Conservation (phyloP, 176 grass and related monocot genomes). For the Oryza longistaminata region DNA sequence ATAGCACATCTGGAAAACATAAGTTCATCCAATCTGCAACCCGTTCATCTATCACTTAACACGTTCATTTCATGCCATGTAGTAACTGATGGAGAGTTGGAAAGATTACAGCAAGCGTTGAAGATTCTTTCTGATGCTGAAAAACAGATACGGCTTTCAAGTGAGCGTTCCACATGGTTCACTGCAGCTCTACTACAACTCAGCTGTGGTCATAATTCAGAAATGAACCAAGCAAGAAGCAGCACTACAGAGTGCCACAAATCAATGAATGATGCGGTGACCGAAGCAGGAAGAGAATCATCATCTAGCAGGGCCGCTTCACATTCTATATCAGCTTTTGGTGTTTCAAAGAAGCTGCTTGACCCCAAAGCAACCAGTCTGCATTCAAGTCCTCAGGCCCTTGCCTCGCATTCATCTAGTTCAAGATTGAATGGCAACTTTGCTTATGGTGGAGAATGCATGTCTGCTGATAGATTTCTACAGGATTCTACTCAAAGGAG, state of each 20-base stretch:
- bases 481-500: conserved; percentile 30
- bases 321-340: conserved; percentile 32
- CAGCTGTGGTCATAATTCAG: conserved; percentile 55
- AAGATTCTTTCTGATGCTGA: conserved; percentile 93
- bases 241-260: conserved; percentile 47
- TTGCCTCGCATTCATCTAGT: conserved; percentile 42
- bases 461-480: conserved; percentile 37
- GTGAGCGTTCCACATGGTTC: conserved; percentile 82
- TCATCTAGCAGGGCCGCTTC: conserved; percentile 36
- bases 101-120: conserved; percentile 77
- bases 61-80: neutral
- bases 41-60: conserved; percentile 3
- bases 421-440: conserved; percentile 32
- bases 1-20: neutral
- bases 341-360: conserved; percentile 35
- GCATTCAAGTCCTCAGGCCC: conserved; percentile 32
- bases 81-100: conserved; percentile 80
- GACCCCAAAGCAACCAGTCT: conserved; percentile 20
- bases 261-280: conserved; percentile 39
- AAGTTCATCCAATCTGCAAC: neutral
- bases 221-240: conserved; percentile 42
- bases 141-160: conserved; percentile 81
- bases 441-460: conserved; percentile 42
- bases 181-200: conserved; percentile 81
- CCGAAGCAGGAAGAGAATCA: conserved; percentile 39